Conservation (phyloP, 176 grass and related monocot genomes). For the Musa schizocarpa region DNA sequence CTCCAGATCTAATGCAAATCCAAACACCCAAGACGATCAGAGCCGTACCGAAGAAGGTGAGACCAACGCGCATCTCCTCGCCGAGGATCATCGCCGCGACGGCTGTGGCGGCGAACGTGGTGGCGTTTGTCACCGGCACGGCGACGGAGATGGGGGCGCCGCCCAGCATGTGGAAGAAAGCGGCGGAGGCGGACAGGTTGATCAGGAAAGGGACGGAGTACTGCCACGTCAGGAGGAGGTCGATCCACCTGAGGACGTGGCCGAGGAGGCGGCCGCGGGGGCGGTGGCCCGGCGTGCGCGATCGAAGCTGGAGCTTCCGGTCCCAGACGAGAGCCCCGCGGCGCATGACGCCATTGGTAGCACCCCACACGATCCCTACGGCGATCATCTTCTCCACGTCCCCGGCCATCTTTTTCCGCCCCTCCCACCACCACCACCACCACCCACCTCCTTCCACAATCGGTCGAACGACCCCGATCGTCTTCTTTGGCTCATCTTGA, state of each 20-base stretch:
- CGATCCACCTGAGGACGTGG: slow-evolving; percentile 29
- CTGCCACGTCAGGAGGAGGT: slow-evolving; percentile 68
- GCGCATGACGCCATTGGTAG: slow-evolving; percentile 77
- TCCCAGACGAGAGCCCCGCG: slow-evolving; percentile 66
- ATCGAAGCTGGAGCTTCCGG: slow-evolving; percentile 28
- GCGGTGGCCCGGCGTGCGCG: not conserved
- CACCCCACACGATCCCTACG: slow-evolving; percentile 70
- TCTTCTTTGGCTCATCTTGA: not conserved
- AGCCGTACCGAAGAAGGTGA: slow-evolving; percentile 40
- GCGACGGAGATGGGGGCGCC: slow-evolving; percentile 69
- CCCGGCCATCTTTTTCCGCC: not conserved
- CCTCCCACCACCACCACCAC: no score
- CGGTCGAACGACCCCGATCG: not conserved
- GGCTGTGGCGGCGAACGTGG: slow-evolving; percentile 77
- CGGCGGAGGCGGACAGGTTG: slow-evolving; percentile 67
- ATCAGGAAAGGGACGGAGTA: slow-evolving; percentile 57
- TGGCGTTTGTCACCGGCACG: slow-evolving; percentile 84
- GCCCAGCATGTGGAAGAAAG: slow-evolving; percentile 75
- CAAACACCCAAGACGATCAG: slow-evolving; percentile 70
- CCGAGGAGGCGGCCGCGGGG: slow-evolving; percentile 8
- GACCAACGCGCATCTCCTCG: slow-evolving; percentile 40
- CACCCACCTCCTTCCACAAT: not conserved
- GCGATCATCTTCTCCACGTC: slow-evolving; percentile 63
- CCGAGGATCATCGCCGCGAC: slow-evolving; percentile 43
- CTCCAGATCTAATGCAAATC: slow-evolving; percentile 51